Percentiles rank a stretch among this genome's conserved stretches.
These are phyloP conservation scores for Plasmodium malariae DNA, from an alignment of 169 alveolate genomes.

Conservation along the genomic window DNA sequence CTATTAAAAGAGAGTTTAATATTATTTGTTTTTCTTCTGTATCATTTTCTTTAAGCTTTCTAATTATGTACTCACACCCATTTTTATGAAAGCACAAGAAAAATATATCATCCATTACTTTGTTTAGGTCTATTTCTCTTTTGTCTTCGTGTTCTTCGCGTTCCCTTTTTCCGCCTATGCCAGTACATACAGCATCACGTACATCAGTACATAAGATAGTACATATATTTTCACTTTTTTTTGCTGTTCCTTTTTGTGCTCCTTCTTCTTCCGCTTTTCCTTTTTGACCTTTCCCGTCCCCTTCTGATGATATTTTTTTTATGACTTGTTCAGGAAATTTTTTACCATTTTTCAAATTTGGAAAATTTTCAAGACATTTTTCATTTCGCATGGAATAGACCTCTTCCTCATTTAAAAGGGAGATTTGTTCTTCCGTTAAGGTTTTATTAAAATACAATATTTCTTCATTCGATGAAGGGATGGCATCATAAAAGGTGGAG, in stretches of 20 bases:
- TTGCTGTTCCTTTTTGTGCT: neutral
- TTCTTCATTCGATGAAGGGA: constrained; percentile 1
- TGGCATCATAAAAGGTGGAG: constrained; percentile 13
- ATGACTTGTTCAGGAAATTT: constrained; percentile 21
- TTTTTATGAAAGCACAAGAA: constrained; percentile 70
- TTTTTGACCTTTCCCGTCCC: neutral
- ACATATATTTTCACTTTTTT: too few relatives aligned
- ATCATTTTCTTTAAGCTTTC: constrained; percentile 48
- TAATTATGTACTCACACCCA: constrained; percentile 70
- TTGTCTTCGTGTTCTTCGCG: neutral
- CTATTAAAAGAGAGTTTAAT: constrained; percentile 54
- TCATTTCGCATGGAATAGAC: too few relatives aligned
- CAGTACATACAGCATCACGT: too few relatives aligned
- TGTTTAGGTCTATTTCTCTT: constrained; percentile 12
- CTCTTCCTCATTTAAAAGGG: constrained; percentile 16
- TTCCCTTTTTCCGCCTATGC: too few relatives aligned
- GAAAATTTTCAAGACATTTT: neutral
- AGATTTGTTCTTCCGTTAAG: constrained; percentile 4
- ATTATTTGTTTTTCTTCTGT: constrained; percentile 49
- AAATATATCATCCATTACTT: constrained; percentile 53
- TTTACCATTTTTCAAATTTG: neutral
- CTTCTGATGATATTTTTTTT: neutral
- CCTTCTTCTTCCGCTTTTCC: neutral
- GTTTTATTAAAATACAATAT: neutral
- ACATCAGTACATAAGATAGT: too few relatives aligned